Base-by-base conservation (phyloP, 495 filamentous ascomycete genomes). In the Lichina pygmaea region DNA sequence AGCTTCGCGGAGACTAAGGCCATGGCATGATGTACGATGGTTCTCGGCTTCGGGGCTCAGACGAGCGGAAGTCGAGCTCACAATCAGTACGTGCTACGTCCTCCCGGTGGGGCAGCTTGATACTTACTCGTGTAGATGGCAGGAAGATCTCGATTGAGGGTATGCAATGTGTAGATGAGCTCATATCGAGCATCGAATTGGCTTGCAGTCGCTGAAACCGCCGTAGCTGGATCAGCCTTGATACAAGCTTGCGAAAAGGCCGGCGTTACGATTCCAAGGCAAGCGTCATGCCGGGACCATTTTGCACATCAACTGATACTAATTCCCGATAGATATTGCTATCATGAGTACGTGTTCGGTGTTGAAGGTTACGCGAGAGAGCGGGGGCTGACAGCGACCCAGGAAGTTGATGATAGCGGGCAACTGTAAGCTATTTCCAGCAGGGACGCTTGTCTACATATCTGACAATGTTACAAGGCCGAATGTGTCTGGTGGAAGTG, bases 171-270 rank as follows among this genome's bases (percentile, higher is more conserved):
- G 13, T 8, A 7, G 10, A 31, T 10, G 8, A 0, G 24, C 33
- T 15, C 33, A 4, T 40, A 40, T 36, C 31, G 41, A 32, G n/a
- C n/a, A 31, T 38, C 10, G 39, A 11, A 15, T 5, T 39, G 36
- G 13, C 24, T 24, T 24, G 24, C 24, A 24, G 24, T 24, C 24
- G 24, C 24, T 24, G 24, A 24, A 9, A 17, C 9, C 15, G 8
- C 46, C 34, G 46, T 48, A 67, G 64, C 65, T 52, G 89, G 89
- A 44, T 86, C 89, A 44, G 89, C 89, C 51, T 71, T 97, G 53
- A 97, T 97, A 58, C 89, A 97, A 66, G 89, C 89, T 52, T 95
- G 89, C 66, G 89, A 97, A 64, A 93, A 97, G 64, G 89, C 89
- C 47, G 89, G 89, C 51, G 72, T 66, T 45, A 82, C 77, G n/a